Evolutionary conservation across 2,329 filamentous ascomycete species (phyloP).

Genomic region (Rhinocladiella similis): DNA sequence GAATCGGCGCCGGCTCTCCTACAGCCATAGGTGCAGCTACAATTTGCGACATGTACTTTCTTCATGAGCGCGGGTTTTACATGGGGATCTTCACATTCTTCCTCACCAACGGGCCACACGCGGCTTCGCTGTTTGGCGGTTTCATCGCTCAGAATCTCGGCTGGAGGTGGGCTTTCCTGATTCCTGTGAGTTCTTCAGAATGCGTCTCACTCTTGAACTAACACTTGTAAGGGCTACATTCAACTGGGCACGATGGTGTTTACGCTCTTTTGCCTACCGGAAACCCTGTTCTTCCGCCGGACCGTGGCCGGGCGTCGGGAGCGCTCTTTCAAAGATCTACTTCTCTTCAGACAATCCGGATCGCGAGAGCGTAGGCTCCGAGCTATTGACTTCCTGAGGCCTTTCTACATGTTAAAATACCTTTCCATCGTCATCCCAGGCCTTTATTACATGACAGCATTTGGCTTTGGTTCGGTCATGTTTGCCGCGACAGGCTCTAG

Average conservation of each 20-base stretch:
- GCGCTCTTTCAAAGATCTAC: constrained; percentile 11
- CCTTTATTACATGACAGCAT: constrained; percentile 31
- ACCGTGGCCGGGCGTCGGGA: constrained; percentile 8
- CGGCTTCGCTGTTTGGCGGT: constrained; percentile 27
- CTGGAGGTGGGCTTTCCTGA: constrained; percentile 26
- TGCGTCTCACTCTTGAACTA: neutral
- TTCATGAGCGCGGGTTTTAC: constrained; percentile 25
- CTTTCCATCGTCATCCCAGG: constrained; percentile 30
- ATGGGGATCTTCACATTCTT: constrained; percentile 24
- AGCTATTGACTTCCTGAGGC: constrained; percentile 28
- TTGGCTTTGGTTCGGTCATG: constrained; percentile 30
- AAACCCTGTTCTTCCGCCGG: constrained; percentile 17
- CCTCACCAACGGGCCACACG: constrained; percentile 31
- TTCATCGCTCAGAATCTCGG: constrained; percentile 28
- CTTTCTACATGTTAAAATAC: constrained; percentile 32
- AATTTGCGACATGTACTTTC: constrained; percentile 65
- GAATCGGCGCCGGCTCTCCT: constrained; percentile 36
- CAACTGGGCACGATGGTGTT: constrained; percentile 21
- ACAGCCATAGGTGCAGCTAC: constrained; percentile 56
- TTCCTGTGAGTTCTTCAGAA: constrained; percentile 12
- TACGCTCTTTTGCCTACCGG: constrained; percentile 23
- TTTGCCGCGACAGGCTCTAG: constrained; percentile 31
- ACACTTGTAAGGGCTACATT: constrained; percentile 11
- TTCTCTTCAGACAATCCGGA: constrained; percentile 12
- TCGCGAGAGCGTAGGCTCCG: constrained; percentile 15